Evolutionary conservation across 2,329 filamentous ascomycete species (phyloP), one percentile per base, ranked within the genome.

Genomic region (Sporothrix inflata): DNA sequence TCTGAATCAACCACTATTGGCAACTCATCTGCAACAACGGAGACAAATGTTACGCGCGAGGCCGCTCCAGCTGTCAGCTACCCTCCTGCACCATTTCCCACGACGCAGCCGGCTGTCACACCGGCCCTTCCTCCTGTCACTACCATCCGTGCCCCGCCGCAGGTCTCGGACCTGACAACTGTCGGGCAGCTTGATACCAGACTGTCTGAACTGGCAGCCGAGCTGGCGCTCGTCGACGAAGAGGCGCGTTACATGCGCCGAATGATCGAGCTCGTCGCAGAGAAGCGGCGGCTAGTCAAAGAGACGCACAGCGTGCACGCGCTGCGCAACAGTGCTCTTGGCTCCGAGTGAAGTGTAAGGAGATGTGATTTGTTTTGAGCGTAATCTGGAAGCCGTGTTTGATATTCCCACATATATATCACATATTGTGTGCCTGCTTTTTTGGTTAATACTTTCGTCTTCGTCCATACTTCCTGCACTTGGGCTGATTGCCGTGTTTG

Each of bases 231-330:
- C 19, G 47, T 68, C 8, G 65, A 53, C 9, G 65, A 67, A 21
- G 65, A 68, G 30, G 65, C 65, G 9, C 47, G 11, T 4, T 68
- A 68, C n/a, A 51, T 53, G 30, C 47, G 30, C 21, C 65, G 45
- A 11, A 68, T 68, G 65, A 68, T 68, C 19, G 65, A 68, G 65
- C 30, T 68, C 47, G 47, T 68, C 16, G 47, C 47, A 19, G 65
- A 53, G n/a, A 68, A 68, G 47, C 27, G 65, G 65, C 65, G 65
- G 11, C 30, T 68, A 3, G 24, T 68, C 30, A 47, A 53, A 19
- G 65, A 68, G 65, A 68, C 45, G 9, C 45, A 53, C 9, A 24
- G 8, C 19, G 5, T 68, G 30, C 27, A 11, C 7, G 45, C 47
- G 11, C 65, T 68, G 30, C 65, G 30, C 9, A 68, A 53, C 30